Base-by-base conservation (phyloP, 768 basidiomycete genomes). In the Boletellus sp. region DNA sequence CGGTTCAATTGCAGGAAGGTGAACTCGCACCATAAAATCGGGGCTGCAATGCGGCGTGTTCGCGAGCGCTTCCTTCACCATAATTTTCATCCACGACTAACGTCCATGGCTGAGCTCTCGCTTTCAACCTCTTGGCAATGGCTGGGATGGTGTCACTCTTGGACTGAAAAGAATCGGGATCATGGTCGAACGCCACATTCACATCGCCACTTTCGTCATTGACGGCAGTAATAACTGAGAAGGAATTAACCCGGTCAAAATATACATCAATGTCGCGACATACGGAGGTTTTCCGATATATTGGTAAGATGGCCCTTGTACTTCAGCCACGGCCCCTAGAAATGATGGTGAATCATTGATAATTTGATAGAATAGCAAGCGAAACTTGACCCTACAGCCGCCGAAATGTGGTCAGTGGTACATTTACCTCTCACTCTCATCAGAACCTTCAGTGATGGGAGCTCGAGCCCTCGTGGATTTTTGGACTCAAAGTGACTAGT, bases 381-480 rank as follows among this genome's bases (percentile, higher is more conserved):
- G 37, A 41, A 42, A 19, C 15, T 28, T n/a, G 35, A 72, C 84
- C 44, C 9, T 58, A 90, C 89, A 28, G 96, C 96, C 34, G 96
- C 96, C 31, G 90, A 94, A 50, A 98, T 99, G 65, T 98, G 96
- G 63, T 99, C 96, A 16, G 96, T 99, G 12, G 96, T 99, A 68
- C 96, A 99, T 72, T 99, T 98, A n/a, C 96, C 96, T 56, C 90
- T 76, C 7, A 98, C 91, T 26, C 93, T 75, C 79, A 98, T 82
- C 43, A 99, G 68, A 45, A 95, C 90, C 60, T 83, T 90, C 66
- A 97, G 72, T 20, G 79, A 59, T 9, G 92, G 87, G 15, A 98
- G 74, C 72, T 99, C 96, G 33, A 84, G 67, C 13, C 77, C 79
- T 49, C 78, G 70, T 15, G 69, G 52, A 58, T 79, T 80, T 6